phyloP scores from a whole-genome alignment of 495 filamentous ascomycete genomes.

The Daldinia loculata region DNA sequence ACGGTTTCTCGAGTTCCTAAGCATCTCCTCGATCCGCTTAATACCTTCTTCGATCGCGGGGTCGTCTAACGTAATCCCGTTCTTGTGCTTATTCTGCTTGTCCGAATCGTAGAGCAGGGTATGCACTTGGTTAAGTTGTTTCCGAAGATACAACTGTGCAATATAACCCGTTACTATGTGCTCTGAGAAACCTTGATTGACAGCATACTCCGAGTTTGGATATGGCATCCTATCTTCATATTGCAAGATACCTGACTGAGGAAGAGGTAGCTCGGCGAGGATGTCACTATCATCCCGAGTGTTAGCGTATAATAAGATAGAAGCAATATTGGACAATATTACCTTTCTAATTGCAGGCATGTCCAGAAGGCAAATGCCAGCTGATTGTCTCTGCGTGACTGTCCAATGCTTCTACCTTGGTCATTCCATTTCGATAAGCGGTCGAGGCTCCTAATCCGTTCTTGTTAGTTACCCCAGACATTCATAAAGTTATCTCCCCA shows the following conservation, averaged over 20 bases:
- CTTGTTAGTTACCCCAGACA: slow-evolving; percentile 1
- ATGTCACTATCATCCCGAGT: slow-evolving; percentile 72
- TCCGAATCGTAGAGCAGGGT: slow-evolving; percentile 77
- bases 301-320: slow-evolving; percentile 2
- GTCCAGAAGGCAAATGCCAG: slow-evolving; percentile 90
- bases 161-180: slow-evolving; percentile 81
- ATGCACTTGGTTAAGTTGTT: slow-evolving; percentile 85
- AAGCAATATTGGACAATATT: slow-evolving; percentile 24
- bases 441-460: slow-evolving; percentile 52
- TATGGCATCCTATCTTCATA: slow-evolving; percentile 73
- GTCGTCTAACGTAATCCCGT: slow-evolving; percentile 46
- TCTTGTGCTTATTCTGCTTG: slow-evolving; percentile 42
- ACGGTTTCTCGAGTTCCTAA: slow-evolving; percentile 39
- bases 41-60: slow-evolving; percentile 41
- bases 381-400: slow-evolving; percentile 61
- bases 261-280: slow-evolving; percentile 84
- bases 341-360: slow-evolving; percentile 93
- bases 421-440: slow-evolving; percentile 52
- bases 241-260: slow-evolving; percentile 79
- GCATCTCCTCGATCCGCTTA: slow-evolving; percentile 46
- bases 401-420: slow-evolving; percentile 36
- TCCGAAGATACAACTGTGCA: slow-evolving; percentile 85
- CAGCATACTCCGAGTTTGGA: slow-evolving; percentile 61
- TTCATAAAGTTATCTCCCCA: neutral
- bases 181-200: slow-evolving; percentile 53